phyloP scores from a whole-genome alignment of 2,329 filamentous ascomycete species.

The Claviceps digitariae region DNA sequence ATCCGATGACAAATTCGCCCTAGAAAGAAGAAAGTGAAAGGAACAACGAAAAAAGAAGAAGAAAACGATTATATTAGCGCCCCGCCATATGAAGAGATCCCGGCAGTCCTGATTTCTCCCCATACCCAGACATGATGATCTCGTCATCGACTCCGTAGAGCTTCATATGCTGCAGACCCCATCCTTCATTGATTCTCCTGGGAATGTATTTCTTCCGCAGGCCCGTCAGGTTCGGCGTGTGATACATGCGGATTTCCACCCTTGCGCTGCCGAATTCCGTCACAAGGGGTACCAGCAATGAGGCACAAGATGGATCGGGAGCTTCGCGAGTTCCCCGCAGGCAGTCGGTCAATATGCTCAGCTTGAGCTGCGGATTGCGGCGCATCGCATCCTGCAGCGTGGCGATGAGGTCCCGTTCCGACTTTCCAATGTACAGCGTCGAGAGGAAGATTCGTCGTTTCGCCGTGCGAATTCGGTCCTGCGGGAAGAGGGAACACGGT shows the following conservation, averaged over 20 bases:
- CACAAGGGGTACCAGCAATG: slow-evolving; percentile 72
- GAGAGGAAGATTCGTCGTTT: slow-evolving; percentile 75
- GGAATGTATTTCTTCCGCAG: slow-evolving; percentile 73
- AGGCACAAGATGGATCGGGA: slow-evolving; percentile 74
- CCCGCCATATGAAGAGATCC: background rate
- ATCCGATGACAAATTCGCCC: slow-evolving; percentile 77
- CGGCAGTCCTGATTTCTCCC: background rate
- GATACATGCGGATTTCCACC: slow-evolving; percentile 93
- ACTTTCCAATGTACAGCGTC: slow-evolving; percentile 93
- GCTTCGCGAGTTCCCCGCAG: slow-evolving; percentile 84
- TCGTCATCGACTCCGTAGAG: slow-evolving; percentile 92
- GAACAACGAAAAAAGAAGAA: background rate
- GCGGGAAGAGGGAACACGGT: background rate
- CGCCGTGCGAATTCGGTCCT: slow-evolving; percentile 72
- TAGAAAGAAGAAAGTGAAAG: slow-evolving; percentile 10
- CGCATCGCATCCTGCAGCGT: slow-evolving; percentile 64
- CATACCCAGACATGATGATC: slow-evolving; percentile 78
- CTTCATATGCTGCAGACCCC: slow-evolving; percentile 99
- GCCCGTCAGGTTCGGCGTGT: slow-evolving; percentile 89
- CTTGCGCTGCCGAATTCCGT: slow-evolving; percentile 77
- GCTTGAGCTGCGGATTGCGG: slow-evolving; percentile 58
- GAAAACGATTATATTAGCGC: background rate
- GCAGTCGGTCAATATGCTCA: slow-evolving; percentile 86
- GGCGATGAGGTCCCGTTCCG: slow-evolving; percentile 75
- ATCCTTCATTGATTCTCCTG: slow-evolving; percentile 89